Percentiles rank a stretch among this genome's conserved stretches.
These are phyloP conservation scores for Penicillium diatomitis DNA, from an alignment of 495 filamentous ascomycete genomes.

Conservation along the genomic window DNA sequence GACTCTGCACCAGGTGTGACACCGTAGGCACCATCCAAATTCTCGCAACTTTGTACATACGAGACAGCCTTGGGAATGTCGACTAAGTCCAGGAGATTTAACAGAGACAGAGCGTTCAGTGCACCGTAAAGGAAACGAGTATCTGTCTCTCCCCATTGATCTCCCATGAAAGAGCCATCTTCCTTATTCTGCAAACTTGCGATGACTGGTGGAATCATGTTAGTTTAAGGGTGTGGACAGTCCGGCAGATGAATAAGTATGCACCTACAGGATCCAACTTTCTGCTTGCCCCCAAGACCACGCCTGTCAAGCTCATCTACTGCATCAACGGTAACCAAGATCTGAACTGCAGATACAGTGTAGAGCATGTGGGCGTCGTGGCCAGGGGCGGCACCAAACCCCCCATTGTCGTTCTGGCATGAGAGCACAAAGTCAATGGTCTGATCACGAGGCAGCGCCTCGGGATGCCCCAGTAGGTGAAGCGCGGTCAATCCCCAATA, in stretches of 20 bases:
- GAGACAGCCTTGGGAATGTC: slow-evolving; percentile 70
- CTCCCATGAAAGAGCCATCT: slow-evolving; percentile 82
- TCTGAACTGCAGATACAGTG: slow-evolving; percentile 87
- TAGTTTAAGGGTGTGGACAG: neutral
- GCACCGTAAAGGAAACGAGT: slow-evolving; percentile 89
- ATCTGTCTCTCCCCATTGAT: slow-evolving; percentile 93
- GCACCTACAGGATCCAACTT: slow-evolving; percentile 63
- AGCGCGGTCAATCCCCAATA: slow-evolving; percentile 94
- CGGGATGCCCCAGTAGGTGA: slow-evolving; percentile 70
- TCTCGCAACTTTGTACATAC: slow-evolving; percentile 72
- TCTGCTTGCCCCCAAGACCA: slow-evolving; percentile 55
- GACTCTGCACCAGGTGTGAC: slow-evolving; percentile 82
- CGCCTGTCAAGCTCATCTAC: slow-evolving; percentile 68
- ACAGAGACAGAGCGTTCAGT: slow-evolving; percentile 75
- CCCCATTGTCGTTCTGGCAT: slow-evolving; percentile 78
- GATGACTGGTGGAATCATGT: slow-evolving; percentile 51
- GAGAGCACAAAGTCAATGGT: slow-evolving; percentile 87
- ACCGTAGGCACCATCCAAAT: slow-evolving; percentile 91
- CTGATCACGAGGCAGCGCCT: slow-evolving; percentile 69
- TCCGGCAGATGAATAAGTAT: neutral
- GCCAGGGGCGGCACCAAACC: slow-evolving; percentile 86
- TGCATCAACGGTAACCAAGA: slow-evolving; percentile 75
- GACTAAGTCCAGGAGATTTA: slow-evolving; percentile 59
- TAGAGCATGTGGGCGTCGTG: slow-evolving; percentile 95
- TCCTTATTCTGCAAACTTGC: slow-evolving; percentile 67